A percentile compares a stretch with the other conserved stretches of the same genome.
Evolutionary conservation across 768 basidiomycete species (phyloP).

Genomic region (Amanita inopinata): DNA sequence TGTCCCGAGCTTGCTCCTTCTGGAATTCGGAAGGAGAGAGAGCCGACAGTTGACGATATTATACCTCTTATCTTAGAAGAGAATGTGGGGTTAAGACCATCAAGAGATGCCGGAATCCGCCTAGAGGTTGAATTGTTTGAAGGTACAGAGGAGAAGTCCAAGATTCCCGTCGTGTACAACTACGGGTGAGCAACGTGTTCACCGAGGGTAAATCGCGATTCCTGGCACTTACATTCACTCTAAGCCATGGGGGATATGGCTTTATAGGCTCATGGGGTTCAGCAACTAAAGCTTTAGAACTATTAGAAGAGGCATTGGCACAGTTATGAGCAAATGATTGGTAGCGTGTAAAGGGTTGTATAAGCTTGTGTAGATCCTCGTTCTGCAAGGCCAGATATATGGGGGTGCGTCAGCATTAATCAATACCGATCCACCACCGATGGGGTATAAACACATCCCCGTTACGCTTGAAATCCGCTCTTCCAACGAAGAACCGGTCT

Average conservation of each 20-base stretch:
- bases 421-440: constrained; percentile 37
- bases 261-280: constrained; percentile 61
- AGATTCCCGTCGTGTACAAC: constrained; percentile 47
- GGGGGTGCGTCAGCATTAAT: constrained; percentile 2
- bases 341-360: too few species aligned
- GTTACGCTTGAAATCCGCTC: constrained; percentile 32
- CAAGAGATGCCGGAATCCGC: constrained; percentile 46
- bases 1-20: constrained; percentile 43
- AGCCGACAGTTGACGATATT: constrained; percentile 38
- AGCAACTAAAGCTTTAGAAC: constrained; percentile 35
- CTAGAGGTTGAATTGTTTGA: constrained; percentile 36
- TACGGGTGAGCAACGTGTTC: constrained; percentile 39
- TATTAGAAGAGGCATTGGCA: constrained; percentile 35
- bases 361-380: too few species aligned
- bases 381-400: too few species aligned
- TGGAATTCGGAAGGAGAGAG: constrained; percentile 25
- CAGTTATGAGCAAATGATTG: background rate
- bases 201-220: background rate
- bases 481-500: constrained; percentile 29
- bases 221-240: constrained; percentile 1
- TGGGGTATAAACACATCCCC: constrained; percentile 22
- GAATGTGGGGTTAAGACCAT: constrained; percentile 44
- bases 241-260: constrained; percentile 51
- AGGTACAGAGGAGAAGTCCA: constrained; percentile 12
- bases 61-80: constrained; percentile 36